phyloP scores from a whole-genome alignment of 1,139 yeast genomes.

The Yamadazyma siamensis region DNA sequence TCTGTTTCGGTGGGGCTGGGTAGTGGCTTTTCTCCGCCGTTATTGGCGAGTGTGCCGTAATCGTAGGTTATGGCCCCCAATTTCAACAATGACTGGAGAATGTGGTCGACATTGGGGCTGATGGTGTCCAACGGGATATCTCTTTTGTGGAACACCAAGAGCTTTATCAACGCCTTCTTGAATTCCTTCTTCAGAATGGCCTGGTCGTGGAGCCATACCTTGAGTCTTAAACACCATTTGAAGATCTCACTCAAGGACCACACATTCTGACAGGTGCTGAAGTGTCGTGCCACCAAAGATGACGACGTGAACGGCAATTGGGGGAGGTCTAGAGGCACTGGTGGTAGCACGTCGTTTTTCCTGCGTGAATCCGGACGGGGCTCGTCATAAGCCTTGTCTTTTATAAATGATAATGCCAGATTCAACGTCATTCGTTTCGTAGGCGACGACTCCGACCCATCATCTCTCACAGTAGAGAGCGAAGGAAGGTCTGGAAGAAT shows the following conservation, averaged over 20 bases:
- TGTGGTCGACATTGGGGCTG: conserved; percentile 52
- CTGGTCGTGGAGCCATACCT: conserved; percentile 50
- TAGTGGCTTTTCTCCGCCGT: conserved; percentile 14
- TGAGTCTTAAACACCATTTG: conserved; percentile 48
- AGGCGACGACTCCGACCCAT: conserved; percentile 12
- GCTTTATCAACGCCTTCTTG: conserved; percentile 46
- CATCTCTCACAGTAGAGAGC: conserved; percentile 7
- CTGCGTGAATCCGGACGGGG: conserved; percentile 11
- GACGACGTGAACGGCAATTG: conserved; percentile 55
- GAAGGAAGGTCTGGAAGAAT: conserved; percentile 39
- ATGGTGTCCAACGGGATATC: conserved; percentile 54
- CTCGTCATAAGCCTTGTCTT: conserved; percentile 10
- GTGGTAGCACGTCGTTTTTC: conserved; percentile 37
- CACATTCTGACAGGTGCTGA: conserved; percentile 32
- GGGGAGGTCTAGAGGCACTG: conserved; percentile 54
- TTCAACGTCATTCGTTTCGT: conserved; percentile 18
- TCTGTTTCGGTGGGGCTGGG: conserved; percentile 11
- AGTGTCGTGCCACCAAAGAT: conserved; percentile 46
- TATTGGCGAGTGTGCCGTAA: conserved; percentile 14
- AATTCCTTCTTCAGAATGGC: conserved; percentile 50
- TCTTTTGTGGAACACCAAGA: conserved; percentile 50
- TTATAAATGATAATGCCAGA: conserved; percentile 19
- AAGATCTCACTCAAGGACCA: conserved; percentile 44
- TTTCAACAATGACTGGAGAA: conserved; percentile 43
- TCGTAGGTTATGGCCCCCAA: conserved; percentile 41